Base-by-base conservation (phyloP, 345 rosid species). In the Pelargonium nanum region DNA sequence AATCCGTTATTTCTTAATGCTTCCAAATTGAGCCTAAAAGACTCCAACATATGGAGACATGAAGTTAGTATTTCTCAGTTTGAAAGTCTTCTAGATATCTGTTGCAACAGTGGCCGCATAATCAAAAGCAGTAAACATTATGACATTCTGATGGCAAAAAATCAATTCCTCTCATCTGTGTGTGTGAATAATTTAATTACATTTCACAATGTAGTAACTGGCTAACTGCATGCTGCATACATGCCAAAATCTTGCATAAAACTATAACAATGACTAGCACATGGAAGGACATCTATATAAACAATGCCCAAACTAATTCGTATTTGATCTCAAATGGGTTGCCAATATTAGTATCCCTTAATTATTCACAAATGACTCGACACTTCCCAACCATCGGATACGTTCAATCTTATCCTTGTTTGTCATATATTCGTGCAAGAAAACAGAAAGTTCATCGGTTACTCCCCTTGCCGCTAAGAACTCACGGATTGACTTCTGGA, bases 341-440 rank as follows among this genome's bases (percentile, higher is more conserved):
- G 32, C 7, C 32, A 28, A 28, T 28, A 28, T 3, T 28, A 28
- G 32, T 28, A 28, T 40, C 48, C 48, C 15, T 6, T 76, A 82
- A 55, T 68, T 73, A 22, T 80, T 73, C 10, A 84, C 70, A 70
- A 80, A 71, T 22, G 72, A 59, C 56, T 81, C 72, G 61, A 84
- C 76, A 63, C 74, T 83, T 67, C 63, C 63, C 74, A 81, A 71
- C 97, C 95, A 89, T 26, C 65, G 72, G 50, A 85, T 74, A 52
- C 80, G 85, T 69, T 87, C 92, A 64, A 77, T 81, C 73, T 81
- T 78, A 76, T 87, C 87, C 67, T 87, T 85, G 67, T 89, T 85
- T 85, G 58, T 65, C 84, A 85, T 78, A 75, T 80, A 87, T 24
- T 81, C 81, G 57, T 86, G 97, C 77, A 89, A 62, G 79, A 86